Evolutionary conservation across 2,329 filamentous ascomycete genomes (phyloP), one percentile per base, ranked within the genome.

Genomic region (Chaetomium globosum): DNA sequence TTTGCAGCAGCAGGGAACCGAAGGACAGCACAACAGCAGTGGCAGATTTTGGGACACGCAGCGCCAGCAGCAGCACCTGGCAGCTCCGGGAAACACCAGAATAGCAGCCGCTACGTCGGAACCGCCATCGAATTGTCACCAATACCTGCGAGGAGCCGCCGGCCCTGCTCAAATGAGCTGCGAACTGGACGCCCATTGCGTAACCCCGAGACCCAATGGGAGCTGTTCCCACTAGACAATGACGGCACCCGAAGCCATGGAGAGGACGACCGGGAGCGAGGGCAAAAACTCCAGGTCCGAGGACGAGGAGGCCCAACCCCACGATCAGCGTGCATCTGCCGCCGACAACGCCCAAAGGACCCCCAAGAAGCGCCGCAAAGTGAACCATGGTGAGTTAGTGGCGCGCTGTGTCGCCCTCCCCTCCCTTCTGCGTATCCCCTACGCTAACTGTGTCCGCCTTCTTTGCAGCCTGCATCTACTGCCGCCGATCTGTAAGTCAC

Each of bases 311-410:
- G 74, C 72, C 66, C 77, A 73, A 74, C 72, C 73, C 73, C 77
- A 75, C 70, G 75, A 73, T 71, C 69, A 69, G 72, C 70, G 67
- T 65, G 70, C 72, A 70, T 69, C 73, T n/a, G 65, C 73, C 60
- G 67, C 68, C 59, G 75, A 74, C 48, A 74, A 76, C 67, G 67
- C 72, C 67, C 71, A 79, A 70, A 83, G 85, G 77, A 90, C 87
- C 76, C 88, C 89, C 57, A 93, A 92, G 81, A 93, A 93, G 83
- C 85, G 91, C 80, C 89, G 91, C 82, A 94, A 94, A 81, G 91
- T 94, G 72, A 93, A 93, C 81, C 91, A 94, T 80, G 91, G 91
- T 93, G 86, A 81, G 88, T 70, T 26, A 13, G 46, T 55, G 63
- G 55, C 72, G 64, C 65, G 53, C 67, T 70, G 51, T 60, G 39